These are phyloP conservation scores for Arthrobotrys pseudoclavata DNA, from an alignment of 2,329 filamentous ascomycete genomes.

Conservation along the genomic window DNA sequence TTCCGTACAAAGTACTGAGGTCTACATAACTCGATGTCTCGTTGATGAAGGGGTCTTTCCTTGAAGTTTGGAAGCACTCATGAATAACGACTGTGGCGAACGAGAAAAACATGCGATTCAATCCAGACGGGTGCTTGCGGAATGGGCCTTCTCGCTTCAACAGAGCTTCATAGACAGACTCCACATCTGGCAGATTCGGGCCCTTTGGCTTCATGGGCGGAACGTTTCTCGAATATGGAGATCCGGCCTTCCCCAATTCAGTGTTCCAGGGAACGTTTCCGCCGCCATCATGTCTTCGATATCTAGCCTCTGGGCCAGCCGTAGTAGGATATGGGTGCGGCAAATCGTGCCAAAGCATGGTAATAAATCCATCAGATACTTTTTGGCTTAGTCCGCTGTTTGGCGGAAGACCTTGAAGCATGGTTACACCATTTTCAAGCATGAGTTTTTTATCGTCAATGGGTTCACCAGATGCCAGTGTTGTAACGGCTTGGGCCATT, in stretches of 20 bases:
- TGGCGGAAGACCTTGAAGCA: constrained; percentile 70
- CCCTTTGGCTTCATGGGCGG: constrained; percentile 69
- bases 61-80: constrained; percentile 77
- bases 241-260: constrained; percentile 75
- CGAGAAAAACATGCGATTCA: constrained; percentile 77
- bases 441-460: constrained; percentile 69
- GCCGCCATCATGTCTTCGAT: constrained; percentile 68
- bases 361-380: constrained; percentile 70
- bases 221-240: constrained; percentile 77
- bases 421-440: constrained; percentile 70
- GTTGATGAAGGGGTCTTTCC: constrained; percentile 74
- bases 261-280: constrained; percentile 74
- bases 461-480: constrained; percentile 68
- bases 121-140: constrained; percentile 72
- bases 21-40: constrained; percentile 82
- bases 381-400: constrained; percentile 69
- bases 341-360: constrained; percentile 71
- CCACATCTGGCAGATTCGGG: constrained; percentile 69
- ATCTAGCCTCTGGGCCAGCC: constrained; percentile 68
- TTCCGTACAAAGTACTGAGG: constrained; percentile 79
- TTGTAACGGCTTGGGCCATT: constrained; percentile 67
- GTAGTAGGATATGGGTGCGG: constrained; percentile 70
- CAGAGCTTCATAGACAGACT: constrained; percentile 68
- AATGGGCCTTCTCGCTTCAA: constrained; percentile 71
- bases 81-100: constrained; percentile 67